Evolutionary conservation across 2,329 filamentous ascomycete genomes (phyloP).

Genomic region (Trichoderma pleuroti): DNA sequence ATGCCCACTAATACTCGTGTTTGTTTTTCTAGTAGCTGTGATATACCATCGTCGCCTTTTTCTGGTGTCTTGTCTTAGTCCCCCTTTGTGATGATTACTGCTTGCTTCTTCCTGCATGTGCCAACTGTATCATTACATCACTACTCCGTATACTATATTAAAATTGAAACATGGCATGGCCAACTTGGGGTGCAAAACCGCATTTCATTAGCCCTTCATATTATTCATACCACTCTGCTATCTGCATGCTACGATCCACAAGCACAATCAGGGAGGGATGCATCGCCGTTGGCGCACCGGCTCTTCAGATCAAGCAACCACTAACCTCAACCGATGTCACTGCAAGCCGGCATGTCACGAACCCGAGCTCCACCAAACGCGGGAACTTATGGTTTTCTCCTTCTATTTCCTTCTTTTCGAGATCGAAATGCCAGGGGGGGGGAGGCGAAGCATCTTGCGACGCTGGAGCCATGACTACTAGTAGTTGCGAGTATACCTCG

Average conservation of each 20-base stretch:
- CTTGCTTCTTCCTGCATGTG: background rate
- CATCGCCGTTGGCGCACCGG: background rate
- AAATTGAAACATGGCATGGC: background rate
- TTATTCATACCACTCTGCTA: background rate
- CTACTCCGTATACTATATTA: too few relatives aligned
- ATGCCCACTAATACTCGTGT: background rate
- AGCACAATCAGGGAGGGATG: background rate
- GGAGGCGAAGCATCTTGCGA: constrained; percentile 2
- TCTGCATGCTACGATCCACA: background rate
- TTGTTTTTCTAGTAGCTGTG: background rate
- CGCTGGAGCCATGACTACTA: background rate
- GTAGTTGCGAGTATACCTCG: background rate
- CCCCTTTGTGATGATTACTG: background rate
- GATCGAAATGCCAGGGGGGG: constrained; percentile 6
- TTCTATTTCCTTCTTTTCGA: background rate
- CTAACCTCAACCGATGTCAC: background rate
- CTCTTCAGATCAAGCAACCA: background rate
- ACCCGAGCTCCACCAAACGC: constrained; percentile 8
- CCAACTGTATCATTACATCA: background rate
- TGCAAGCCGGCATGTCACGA: background rate
- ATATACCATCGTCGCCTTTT: background rate
- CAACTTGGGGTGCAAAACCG: background rate
- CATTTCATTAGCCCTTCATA: background rate
- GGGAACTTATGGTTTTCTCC: constrained; percentile 7
- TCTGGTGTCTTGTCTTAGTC: background rate